phyloP scores from a whole-genome alignment of 1,139 yeast genomes.

The Geotrichum candidum region DNA sequence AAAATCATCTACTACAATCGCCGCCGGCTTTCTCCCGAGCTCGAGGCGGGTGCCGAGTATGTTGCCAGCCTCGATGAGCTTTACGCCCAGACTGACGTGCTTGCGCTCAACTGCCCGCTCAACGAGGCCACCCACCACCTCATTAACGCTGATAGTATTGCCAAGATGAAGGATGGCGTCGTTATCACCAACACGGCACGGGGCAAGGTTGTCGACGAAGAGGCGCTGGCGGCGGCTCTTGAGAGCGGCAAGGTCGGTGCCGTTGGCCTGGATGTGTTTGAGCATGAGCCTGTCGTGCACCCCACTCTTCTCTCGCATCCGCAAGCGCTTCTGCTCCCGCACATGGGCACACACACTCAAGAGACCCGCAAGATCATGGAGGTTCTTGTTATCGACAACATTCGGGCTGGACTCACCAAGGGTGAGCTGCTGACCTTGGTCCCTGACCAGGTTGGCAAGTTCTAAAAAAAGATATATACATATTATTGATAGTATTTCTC shows the following conservation, averaged over 20 bases:
- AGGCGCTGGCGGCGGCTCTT: conserved; percentile 62
- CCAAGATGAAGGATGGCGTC: conserved; percentile 62
- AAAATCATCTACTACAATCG: conserved; percentile 64
- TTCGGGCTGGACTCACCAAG: conserved; percentile 41
- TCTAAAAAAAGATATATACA: background rate
- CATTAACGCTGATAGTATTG: conserved; percentile 48
- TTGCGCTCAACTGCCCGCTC: conserved; percentile 61
- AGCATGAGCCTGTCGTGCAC: conserved; percentile 59
- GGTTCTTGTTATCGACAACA: conserved; percentile 45
- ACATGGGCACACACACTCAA: conserved; percentile 56
- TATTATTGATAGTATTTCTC: no score
- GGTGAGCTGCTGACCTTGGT: conserved; percentile 53
- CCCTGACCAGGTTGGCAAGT: conserved; percentile 33
- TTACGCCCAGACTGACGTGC: conserved; percentile 50
- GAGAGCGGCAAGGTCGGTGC: conserved; percentile 59
- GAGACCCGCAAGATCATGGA: conserved; percentile 58
- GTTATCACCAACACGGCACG: conserved; percentile 61
- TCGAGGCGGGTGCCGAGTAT: conserved; percentile 49
- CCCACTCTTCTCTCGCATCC: conserved; percentile 33
- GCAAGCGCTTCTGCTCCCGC: conserved; percentile 56
- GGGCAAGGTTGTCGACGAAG: conserved; percentile 68
- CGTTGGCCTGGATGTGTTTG: conserved; percentile 82
- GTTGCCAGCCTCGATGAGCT: conserved; percentile 51
- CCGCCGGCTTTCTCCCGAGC: conserved; percentile 45
- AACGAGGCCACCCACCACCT: conserved; percentile 48